Conservation (phyloP, 139 green algal genomes). For the Chlamydomonas applanata region DNA sequence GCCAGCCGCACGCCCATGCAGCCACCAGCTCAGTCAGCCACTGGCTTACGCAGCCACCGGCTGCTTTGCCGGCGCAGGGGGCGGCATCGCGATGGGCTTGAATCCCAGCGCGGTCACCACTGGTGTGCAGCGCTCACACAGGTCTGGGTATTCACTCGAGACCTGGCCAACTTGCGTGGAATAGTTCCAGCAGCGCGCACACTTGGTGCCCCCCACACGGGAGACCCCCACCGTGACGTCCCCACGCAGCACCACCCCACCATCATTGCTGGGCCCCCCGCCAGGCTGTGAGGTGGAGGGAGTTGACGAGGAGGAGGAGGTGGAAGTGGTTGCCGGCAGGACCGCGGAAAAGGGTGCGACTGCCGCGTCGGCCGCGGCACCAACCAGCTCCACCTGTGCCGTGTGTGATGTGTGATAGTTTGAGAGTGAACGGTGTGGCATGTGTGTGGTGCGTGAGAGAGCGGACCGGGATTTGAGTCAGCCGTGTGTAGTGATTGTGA, state of each 20-base stretch:
- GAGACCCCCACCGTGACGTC: constrained; percentile 78
- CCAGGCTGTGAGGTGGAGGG: not conserved
- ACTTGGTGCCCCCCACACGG: constrained; percentile 82
- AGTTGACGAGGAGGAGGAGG: constrained; percentile 17
- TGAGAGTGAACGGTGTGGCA: no score
- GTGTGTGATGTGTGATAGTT: no score
- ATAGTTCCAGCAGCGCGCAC: constrained; percentile 97
- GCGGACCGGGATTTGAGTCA: no score
- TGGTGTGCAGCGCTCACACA: constrained; percentile 90
- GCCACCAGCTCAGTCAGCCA: no score
- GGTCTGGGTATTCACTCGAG: constrained; percentile 57
- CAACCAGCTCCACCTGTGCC: constrained; percentile 24
- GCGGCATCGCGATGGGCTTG: constrained; percentile 1
- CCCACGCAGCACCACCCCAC: constrained; percentile 16
- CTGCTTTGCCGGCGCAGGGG: not conserved
- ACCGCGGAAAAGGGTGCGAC: not conserved
- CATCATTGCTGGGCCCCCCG: not conserved
- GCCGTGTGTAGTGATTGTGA: no score
- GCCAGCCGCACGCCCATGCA: no score
- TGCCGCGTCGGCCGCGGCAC: not conserved
- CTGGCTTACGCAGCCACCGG: not conserved
- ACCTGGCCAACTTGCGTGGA: constrained; percentile 43
- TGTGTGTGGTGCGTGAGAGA: no score
- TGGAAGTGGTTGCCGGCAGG: not conserved
- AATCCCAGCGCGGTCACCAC: constrained; percentile 74